These are phyloP conservation scores for Lichina pygmaea DNA, from an alignment of 495 filamentous ascomycete genomes.

Conservation along the genomic window DNA sequence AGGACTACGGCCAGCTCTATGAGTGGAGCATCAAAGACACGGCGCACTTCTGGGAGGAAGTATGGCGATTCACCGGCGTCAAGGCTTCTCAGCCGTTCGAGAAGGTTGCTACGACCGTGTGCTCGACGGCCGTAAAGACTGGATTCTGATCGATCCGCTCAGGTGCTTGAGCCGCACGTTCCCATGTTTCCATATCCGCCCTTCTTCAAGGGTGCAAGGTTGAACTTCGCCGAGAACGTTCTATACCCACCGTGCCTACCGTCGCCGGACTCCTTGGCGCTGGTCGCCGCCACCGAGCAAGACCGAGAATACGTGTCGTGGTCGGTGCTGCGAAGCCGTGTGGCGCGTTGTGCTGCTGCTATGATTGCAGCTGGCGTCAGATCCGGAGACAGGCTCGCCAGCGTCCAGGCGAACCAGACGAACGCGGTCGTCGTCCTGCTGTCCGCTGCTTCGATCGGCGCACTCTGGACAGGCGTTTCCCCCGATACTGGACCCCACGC, in stretches of 20 bases:
- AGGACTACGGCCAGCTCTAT: conserved; percentile 43
- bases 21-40: conserved; percentile 63
- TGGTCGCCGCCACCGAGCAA: conserved; percentile 51
- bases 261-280: conserved; percentile 27
- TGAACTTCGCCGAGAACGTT: conserved; percentile 88
- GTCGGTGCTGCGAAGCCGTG: conserved; percentile 52
- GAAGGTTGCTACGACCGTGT: conserved; percentile 18
- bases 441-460: conserved; percentile 49
- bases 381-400: conserved; percentile 48
- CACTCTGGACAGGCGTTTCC: conserved; percentile 48
- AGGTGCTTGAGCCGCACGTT: conserved; percentile 41
- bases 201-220: conserved; percentile 51
- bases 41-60: conserved; percentile 55
- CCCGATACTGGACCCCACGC: conserved; percentile 59
- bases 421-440: conserved; percentile 74
- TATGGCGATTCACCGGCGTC: conserved; percentile 61
- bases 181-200: conserved; percentile 62
- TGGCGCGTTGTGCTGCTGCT: conserved; percentile 41
- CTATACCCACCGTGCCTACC: conserved; percentile 41
- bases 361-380: conserved; percentile 34
- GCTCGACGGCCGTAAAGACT: not conserved
- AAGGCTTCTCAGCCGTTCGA: conserved; percentile 35
- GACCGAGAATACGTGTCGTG: conserved; percentile 45
- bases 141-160: not conserved
- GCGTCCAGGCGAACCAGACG: conserved; percentile 67